Percentiles rank a stretch among this genome's conserved stretches.
phyloP scores from a whole-genome alignment of 2,329 filamentous ascomycete genomes.

The Cladosporium cucumerinum region DNA sequence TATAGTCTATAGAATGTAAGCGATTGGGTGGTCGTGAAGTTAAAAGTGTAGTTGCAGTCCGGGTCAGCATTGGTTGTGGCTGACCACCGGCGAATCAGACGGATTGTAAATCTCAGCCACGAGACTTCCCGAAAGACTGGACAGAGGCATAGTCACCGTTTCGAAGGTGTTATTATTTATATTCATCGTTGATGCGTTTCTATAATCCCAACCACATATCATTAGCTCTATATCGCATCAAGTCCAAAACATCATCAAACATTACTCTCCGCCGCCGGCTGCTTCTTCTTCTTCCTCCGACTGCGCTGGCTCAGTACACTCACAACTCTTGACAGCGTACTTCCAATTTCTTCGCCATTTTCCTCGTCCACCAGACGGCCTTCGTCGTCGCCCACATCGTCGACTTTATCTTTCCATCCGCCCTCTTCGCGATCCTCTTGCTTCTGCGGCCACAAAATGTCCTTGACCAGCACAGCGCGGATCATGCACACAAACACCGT shows the following conservation, averaged over 20 bases:
- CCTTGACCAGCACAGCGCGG: slow-evolving; percentile 59
- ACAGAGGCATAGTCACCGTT: too few species aligned
- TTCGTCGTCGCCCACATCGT: background rate
- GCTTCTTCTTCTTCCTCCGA: slow-evolving; percentile 10
- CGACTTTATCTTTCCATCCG: slow-evolving; percentile 43
- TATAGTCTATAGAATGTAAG: background rate
- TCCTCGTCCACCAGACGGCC: background rate
- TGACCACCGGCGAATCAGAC: background rate
- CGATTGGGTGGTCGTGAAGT: background rate
- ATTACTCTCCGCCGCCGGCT: background rate
- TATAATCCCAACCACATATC: background rate
- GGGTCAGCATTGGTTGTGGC: background rate
- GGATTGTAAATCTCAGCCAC: background rate
- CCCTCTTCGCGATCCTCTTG: slow-evolving; percentile 63
- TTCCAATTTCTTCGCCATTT: background rate
- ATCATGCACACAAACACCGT: slow-evolving; percentile 69
- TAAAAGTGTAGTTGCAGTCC: background rate
- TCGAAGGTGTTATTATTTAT: too few species aligned
- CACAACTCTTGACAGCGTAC: background rate
- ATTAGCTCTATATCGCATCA: background rate
- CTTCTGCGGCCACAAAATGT: slow-evolving; percentile 75
- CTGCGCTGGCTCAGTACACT: slow-evolving; percentile 7
- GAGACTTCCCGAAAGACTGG: background rate
- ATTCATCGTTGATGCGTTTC: too few species aligned
- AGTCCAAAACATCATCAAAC: background rate